Evolutionary conservation across 805 yeast genomes (phyloP), one percentile per base, ranked within the genome.

Genomic region (Saccharomyces jurei): DNA sequence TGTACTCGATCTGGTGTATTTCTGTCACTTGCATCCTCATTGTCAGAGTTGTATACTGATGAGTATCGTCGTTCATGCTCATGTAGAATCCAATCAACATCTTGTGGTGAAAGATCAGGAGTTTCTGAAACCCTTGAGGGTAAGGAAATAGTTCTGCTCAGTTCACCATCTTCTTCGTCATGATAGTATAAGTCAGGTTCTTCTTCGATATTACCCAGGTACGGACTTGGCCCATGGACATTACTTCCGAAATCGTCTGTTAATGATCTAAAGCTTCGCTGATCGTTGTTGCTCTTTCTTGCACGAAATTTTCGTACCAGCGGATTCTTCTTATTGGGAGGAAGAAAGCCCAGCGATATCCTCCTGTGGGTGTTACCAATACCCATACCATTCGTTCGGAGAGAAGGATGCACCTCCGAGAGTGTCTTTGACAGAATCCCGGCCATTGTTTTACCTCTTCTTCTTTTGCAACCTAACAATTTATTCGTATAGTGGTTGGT

Each of bases 321-420:
- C 4, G 77, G 77, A n/a, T 74, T 72, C 59, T 70, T 69, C 30
- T 74, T 74, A 49, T 75, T 69, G 2, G 77, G 76, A 5, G 74
- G 74, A 4, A 73, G 63, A 56, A 75, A 74, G 4, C 70, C 71
- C 17, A 74, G 56, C 3, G 74, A 65, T 36, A 73, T 65, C 53
- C 73, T 70, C 55, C 77, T 60, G 50, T 72, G 76, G 3, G 74
- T 68, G 57, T 69, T 74, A 5, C 72, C 75, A 50, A 74, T 71
- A 54, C 77, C 77, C 61, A 73, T 69, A 50, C 77, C 77, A 54
- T 70, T 68, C 6, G 77, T 72, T 54, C 72, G 64, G 36, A 73
- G 65, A 14, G 66, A 66, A n/a, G 75, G 72, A 46, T 72, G 74
- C 14, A 72, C 65, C 48, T 69, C 69, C n/a, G 71, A 62, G n/a